Evolutionary conservation across 1,284 basidiomycete genomes (phyloP).

Genomic region (Cystobasidium sp.): DNA sequence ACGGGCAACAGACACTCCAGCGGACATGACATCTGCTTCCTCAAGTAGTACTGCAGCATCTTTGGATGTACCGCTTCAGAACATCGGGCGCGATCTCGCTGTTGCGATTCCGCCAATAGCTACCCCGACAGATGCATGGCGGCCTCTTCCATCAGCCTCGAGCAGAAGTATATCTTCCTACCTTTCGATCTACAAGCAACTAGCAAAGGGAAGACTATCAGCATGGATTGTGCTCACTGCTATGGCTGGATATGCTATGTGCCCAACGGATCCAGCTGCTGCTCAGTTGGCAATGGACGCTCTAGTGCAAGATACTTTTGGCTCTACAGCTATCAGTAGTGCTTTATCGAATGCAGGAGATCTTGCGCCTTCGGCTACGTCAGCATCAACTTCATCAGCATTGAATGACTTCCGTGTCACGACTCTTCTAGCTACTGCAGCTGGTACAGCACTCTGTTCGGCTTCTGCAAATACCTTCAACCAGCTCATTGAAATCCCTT

Average conservation of each 20-base stretch:
- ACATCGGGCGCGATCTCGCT: constrained; percentile 7
- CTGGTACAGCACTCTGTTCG: constrained; percentile 87
- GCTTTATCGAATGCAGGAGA: constrained; percentile 16
- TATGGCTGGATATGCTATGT: constrained; percentile 91
- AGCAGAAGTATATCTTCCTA: constrained; percentile 44
- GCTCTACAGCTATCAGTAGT: constrained; percentile 37
- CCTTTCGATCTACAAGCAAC: constrained; percentile 67
- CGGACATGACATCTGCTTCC: not conserved
- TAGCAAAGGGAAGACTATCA: constrained; percentile 86
- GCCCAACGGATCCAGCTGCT: constrained; percentile 70
- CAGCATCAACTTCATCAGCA: constrained; percentile 11
- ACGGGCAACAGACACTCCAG: not conserved
- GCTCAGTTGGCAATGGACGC: constrained; percentile 65
- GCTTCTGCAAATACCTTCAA: constrained; percentile 94
- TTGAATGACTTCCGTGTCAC: constrained; percentile 48
- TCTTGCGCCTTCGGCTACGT: constrained; percentile 21
- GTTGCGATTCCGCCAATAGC: constrained; percentile 35
- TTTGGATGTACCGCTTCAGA: constrained; percentile 10
- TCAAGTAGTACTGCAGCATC: too few relatives aligned
- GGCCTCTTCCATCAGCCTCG: constrained; percentile 35
- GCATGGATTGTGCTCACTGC: constrained; percentile 87
- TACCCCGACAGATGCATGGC: constrained; percentile 40
- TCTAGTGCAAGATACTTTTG: constrained; percentile 48
- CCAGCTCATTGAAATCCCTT: constrained; percentile 91
- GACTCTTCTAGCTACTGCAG: constrained; percentile 76